phyloP scores from a whole-genome alignment of 352 stramenopile genomes.

The Pythium rishiriense region DNA sequence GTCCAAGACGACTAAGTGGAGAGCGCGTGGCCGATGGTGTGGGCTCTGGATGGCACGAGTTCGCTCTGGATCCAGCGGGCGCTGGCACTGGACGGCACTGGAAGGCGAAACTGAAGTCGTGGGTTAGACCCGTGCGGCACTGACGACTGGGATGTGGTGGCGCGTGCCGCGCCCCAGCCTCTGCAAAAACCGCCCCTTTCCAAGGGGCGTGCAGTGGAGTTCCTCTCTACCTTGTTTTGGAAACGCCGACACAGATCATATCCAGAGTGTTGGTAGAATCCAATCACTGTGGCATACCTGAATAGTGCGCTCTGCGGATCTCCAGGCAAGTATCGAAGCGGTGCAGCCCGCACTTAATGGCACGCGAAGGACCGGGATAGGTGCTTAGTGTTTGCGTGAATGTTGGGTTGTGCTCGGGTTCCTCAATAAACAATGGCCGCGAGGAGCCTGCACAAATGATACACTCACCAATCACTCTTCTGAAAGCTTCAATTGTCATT shows the following conservation, averaged over 20 bases:
- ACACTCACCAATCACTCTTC: too few relatives aligned
- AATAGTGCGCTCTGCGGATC: neutral
- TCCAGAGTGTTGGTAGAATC: neutral
- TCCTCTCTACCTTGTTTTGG: neutral
- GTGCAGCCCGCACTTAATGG: too few relatives aligned
- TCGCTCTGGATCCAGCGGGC: neutral
- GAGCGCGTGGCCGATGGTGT: neutral
- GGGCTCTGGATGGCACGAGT: neutral
- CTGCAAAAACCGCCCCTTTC: neutral
- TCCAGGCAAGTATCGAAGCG: too few relatives aligned
- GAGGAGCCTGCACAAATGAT: too few relatives aligned
- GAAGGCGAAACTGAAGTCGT: neutral
- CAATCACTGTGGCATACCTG: neutral
- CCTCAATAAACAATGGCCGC: too few relatives aligned
- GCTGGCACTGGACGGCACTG: neutral
- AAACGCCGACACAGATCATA: neutral
- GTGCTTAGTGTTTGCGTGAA: too few relatives aligned
- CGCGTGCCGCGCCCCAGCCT: neutral
- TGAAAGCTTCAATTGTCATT: too few relatives aligned
- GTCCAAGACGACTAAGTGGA: neutral
- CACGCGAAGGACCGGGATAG: too few relatives aligned
- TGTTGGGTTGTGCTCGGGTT: too few relatives aligned
- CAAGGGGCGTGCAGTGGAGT: neutral
- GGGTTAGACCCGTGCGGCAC: neutral
- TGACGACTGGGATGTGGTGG: neutral